phyloP scores from a whole-genome alignment of 2,329 filamentous ascomycete species.

The Fusarium beomiforme region DNA sequence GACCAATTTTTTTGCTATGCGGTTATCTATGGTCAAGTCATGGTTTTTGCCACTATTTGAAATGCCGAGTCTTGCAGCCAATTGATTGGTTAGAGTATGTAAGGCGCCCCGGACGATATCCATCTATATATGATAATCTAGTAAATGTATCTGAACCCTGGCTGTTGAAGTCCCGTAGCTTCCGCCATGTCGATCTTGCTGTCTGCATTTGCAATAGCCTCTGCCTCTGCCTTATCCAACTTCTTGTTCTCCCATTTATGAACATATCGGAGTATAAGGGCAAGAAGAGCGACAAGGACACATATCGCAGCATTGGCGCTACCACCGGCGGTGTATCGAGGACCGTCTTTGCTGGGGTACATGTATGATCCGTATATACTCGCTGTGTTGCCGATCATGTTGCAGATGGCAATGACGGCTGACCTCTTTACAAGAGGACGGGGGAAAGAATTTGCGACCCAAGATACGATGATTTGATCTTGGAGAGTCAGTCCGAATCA shows the following conservation, averaged over 20 bases:
- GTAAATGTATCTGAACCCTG: constrained; percentile 34
- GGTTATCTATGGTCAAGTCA: neutral
- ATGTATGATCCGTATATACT: constrained; percentile 60
- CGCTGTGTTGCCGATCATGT: constrained; percentile 70
- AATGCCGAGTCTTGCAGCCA: neutral
- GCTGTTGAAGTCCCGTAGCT: neutral
- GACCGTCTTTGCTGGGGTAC: constrained; percentile 54
- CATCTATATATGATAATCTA: accelerated
- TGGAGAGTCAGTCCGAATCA: no score
- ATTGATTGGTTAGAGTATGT: neutral
- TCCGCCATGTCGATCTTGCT: neutral
- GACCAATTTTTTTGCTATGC: neutral
- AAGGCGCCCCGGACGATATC: neutral
- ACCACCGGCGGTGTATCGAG: constrained; percentile 62
- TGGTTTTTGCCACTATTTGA: neutral
- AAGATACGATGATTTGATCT: constrained; percentile 70
- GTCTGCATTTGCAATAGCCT: neutral
- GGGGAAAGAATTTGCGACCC: constrained; percentile 75
- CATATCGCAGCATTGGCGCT: constrained; percentile 71
- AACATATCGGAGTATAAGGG: constrained; percentile 61
- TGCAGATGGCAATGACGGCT: constrained; percentile 72
- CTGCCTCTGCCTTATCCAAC: constrained; percentile 59
- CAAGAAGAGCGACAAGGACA: constrained; percentile 66
- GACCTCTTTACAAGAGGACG: constrained; percentile 75
- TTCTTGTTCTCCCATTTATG: constrained; percentile 69